A percentile compares a stretch with the other conserved stretches of the same genome.
Evolutionary conservation across 2,329 filamentous ascomycete genomes (phyloP).

Genomic region (Zymoseptoria tritici): DNA sequence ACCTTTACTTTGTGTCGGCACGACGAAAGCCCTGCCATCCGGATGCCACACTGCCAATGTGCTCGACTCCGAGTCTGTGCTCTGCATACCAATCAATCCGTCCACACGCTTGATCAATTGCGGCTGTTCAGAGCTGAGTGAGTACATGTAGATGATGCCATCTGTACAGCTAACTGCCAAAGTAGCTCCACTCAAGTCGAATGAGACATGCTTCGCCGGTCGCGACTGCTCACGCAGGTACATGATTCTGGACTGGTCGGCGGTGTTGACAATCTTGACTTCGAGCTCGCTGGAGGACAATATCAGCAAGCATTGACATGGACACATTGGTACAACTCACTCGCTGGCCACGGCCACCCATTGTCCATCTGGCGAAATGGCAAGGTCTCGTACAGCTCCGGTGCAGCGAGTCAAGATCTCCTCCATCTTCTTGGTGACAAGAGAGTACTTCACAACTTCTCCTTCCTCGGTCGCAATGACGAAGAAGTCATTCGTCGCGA

Average conservation of each 20-base stretch:
- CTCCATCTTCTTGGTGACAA: slow-evolving; percentile 66
- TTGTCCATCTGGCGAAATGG: slow-evolving; percentile 69
- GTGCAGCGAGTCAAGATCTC: slow-evolving; percentile 75
- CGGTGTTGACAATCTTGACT: slow-evolving; percentile 78
- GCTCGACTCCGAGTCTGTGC: slow-evolving; percentile 68
- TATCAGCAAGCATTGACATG: slow-evolving; percentile 14
- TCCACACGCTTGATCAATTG: slow-evolving; percentile 77
- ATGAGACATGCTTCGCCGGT: slow-evolving; percentile 84
- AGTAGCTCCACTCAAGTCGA: slow-evolving; percentile 70
- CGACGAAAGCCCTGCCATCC: slow-evolving; percentile 83
- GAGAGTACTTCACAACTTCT: slow-evolving; percentile 88
- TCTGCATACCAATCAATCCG: slow-evolving; percentile 71
- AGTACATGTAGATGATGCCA: slow-evolving; percentile 85
- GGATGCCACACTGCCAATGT: slow-evolving; percentile 83
- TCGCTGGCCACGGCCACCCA: slow-evolving; percentile 98
- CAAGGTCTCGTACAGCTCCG: slow-evolving; percentile 79
- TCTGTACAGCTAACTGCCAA: slow-evolving; percentile 80
- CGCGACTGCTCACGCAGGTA: slow-evolving; percentile 73
- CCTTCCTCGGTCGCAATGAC: slow-evolving; percentile 89
- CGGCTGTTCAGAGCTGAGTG: slow-evolving; percentile 67
- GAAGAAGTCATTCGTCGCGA: slow-evolving; percentile 71
- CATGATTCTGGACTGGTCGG: slow-evolving; percentile 68
- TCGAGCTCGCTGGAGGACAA: slow-evolving; percentile 58
- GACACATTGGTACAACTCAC: slow-evolving; percentile 36
- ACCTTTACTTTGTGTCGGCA: slow-evolving; percentile 65